Evolutionary conservation across 139 green algal species (phyloP).

Genomic region (Chlorella sorokiniana): DNA sequence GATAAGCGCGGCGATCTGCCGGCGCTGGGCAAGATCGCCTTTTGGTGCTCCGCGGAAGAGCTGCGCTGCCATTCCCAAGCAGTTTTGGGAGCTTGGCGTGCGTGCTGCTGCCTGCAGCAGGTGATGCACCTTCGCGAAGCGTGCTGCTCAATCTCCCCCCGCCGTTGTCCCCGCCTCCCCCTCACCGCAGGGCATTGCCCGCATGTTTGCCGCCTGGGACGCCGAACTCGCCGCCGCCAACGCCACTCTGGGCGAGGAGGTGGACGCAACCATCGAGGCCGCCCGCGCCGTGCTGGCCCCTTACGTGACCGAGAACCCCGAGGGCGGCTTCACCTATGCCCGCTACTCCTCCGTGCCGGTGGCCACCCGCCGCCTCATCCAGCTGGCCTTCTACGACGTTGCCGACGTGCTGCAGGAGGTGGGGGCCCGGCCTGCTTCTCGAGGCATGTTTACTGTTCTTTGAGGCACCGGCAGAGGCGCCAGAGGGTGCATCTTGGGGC

Average conservation of each 20-base stretch:
- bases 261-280: neutral
- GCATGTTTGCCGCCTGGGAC: neutral
- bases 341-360: constrained; percentile 9
- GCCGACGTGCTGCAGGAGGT: constrained; percentile 8
- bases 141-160: too few species aligned
- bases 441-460: too few species aligned
- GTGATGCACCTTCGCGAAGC: too few species aligned
- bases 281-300: neutral
- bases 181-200: constrained; percentile 7
- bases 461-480: too few species aligned
- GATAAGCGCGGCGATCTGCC: too few species aligned
- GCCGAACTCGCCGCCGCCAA: neutral
- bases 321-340: constrained; percentile 17
- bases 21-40: too few species aligned
- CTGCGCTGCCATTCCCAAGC: too few species aligned
- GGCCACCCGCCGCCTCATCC: constrained; percentile 9
- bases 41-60: too few species aligned
- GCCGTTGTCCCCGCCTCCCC: constrained; percentile 2
- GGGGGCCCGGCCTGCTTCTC: too few species aligned
- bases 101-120: neutral
- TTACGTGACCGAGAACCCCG: neutral
- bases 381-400: constrained; percentile 35
- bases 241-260: neutral
- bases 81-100: too few species aligned
- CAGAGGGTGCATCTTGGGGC: too few species aligned